Conservation (phyloP, 1,139 yeast genomes). For the Trichomonascaceae sp. region DNA sequence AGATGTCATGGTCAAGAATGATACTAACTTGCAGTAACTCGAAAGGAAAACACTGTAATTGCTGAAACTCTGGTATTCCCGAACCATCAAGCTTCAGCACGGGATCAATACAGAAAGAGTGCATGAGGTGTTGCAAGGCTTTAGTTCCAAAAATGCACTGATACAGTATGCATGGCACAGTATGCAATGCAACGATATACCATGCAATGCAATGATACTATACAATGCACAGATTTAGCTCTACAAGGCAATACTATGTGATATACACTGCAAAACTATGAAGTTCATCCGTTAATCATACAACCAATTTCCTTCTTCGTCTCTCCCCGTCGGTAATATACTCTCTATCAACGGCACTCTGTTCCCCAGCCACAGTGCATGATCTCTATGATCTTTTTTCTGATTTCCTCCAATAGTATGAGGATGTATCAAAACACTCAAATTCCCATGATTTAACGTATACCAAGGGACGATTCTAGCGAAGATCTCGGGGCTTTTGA, state of each 20-base stretch:
- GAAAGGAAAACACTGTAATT: conserved; percentile 68
- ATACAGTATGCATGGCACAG: too few species aligned
- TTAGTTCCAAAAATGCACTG: too few species aligned
- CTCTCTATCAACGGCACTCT: conserved; percentile 27
- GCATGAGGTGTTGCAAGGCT: neutral
- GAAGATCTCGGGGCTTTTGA: conserved; percentile 32
- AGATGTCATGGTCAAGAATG: neutral
- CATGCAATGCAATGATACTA: too few species aligned
- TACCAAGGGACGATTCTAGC: conserved; percentile 35
- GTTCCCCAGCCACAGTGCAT: conserved; percentile 51
- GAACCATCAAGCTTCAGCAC: conserved; percentile 70
- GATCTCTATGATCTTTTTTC: conserved; percentile 43
- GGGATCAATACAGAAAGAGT: conserved; percentile 43
- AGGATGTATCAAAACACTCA: conserved; percentile 53
- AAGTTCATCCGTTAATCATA: neutral
- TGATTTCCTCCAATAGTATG: conserved; percentile 34
- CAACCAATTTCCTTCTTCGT: neutral
- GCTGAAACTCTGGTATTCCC: conserved; percentile 78
- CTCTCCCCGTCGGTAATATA: conserved; percentile 9
- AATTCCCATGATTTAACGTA: conserved; percentile 46
- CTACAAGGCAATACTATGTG: too few species aligned
- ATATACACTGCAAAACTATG: too few species aligned
- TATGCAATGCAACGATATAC: too few species aligned
- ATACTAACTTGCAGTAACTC: conserved; percentile 34
- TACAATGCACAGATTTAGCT: too few species aligned